Evolutionary conservation across 2,329 filamentous ascomycete species (phyloP).

Genomic region (Trichoderma harzianum): DNA sequence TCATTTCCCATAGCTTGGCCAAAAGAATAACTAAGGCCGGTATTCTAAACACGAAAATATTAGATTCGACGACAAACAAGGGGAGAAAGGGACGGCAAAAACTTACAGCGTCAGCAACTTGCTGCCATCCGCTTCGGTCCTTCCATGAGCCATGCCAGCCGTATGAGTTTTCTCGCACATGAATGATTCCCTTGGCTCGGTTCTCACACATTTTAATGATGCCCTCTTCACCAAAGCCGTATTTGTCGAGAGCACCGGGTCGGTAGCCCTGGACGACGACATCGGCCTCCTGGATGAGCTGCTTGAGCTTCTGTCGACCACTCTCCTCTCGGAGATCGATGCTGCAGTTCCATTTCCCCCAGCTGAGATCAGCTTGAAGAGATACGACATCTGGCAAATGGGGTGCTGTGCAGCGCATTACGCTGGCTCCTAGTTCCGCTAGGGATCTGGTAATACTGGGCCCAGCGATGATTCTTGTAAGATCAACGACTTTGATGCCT

Average conservation of each 20-base stretch:
- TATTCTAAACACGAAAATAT: not conserved
- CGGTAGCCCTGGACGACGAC: slow-evolving; percentile 62
- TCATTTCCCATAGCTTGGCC: not conserved
- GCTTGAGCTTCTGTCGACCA: slow-evolving; percentile 38
- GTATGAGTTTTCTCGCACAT: slow-evolving; percentile 52
- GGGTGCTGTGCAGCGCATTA: slow-evolving; percentile 59
- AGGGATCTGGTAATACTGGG: not conserved
- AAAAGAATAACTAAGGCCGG: not conserved
- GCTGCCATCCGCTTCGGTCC: slow-evolving; percentile 50
- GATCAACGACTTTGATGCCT: slow-evolving; percentile 49
- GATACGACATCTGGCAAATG: not conserved
- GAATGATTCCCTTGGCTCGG: slow-evolving; percentile 28
- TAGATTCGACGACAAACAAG: not conserved
- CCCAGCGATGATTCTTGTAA: slow-evolving; percentile 29
- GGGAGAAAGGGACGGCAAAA: not conserved
- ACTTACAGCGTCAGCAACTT: not conserved
- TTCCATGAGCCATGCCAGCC: slow-evolving; percentile 49
- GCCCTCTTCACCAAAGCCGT: slow-evolving; percentile 4
- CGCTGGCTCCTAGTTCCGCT: slow-evolving; percentile 55
- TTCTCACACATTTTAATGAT: slow-evolving; percentile 11
- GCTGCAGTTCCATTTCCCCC: slow-evolving; percentile 60
- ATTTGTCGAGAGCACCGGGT: slow-evolving; percentile 2
- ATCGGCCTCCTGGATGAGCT: slow-evolving; percentile 47
- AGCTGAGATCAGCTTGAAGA: slow-evolving; percentile 43
- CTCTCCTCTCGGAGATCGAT: slow-evolving; percentile 45